Base-by-base conservation (phyloP, 2,329 filamentous ascomycete species). In the Amesomyces nigricolor region DNA sequence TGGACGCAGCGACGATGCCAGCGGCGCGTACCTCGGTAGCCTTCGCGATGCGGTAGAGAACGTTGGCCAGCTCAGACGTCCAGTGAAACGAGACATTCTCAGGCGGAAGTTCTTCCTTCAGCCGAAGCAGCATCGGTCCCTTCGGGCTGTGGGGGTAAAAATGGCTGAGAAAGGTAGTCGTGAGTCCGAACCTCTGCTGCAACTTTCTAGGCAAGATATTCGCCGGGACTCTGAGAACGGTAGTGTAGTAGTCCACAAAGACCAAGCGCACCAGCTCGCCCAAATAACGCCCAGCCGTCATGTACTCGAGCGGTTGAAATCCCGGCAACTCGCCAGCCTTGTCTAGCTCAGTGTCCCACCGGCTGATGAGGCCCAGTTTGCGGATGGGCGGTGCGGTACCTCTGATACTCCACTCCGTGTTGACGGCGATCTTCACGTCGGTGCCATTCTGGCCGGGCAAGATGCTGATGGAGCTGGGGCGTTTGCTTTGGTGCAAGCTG, bases 351-450 rank as follows among this genome's bases (percentile, higher is more conserved):
- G 75, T 71, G 64, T 94, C 89, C 88, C 88, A 92, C 37, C 72
- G 72, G 9, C 81, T 91, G 50, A 89, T 80, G 47, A 91, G 76
- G 1, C 75, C 74, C 17, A 85, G 72, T 22, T 84, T 77, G 22
- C 78, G 75, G 52, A 92, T 72, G 0, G 88, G 86, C 6, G 78
- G 75, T n/a, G 83, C 83, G 2, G 88, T 83, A 6, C 88, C 88
- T 26, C 85, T 85, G 63, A 94, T 90, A 50, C 86, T 88, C 86
- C 87, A 91, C 70, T 94, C 89, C 0, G 89, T 92, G 66, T 92
- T 92, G 60, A 92, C 83, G 4, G 89, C 81, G 13, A 91, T 85
- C 61, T 82, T 85, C n/a, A 80, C 73, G 6, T 86, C 76, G 11
- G 75, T 71, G 1, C 75, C 61, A 54, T 71, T 68, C 59, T 71